These are phyloP conservation scores for Leishmania turanica DNA, from an alignment of 208 protist species.

Conservation along the genomic window DNA sequence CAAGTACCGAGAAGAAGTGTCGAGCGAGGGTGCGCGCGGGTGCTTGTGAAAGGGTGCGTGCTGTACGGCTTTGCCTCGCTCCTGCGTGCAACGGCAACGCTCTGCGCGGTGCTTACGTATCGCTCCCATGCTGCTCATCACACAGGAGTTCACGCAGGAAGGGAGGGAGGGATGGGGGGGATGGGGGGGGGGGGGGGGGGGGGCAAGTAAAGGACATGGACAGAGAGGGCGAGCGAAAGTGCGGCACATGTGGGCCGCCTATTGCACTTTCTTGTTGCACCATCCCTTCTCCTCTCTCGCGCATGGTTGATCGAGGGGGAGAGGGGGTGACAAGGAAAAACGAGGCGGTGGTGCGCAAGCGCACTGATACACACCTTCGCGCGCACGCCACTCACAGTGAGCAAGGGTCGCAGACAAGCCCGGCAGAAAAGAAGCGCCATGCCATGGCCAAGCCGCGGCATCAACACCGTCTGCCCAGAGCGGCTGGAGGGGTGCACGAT, in stretches of 20 bases:
- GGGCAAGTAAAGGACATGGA: neutral
- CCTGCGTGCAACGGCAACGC: neutral
- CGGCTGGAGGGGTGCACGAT: neutral
- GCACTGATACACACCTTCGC: neutral
- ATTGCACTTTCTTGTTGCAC: neutral
- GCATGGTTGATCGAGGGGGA: neutral
- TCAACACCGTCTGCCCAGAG: neutral
- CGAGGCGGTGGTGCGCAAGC: neutral
- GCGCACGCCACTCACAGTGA: neutral
- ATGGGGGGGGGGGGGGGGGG: neutral
- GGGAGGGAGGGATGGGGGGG: too few species aligned
- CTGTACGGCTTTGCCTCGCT: neutral
- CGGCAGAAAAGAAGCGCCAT: neutral
- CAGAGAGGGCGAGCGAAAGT: neutral
- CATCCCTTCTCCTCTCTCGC: neutral
- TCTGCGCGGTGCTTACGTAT: neutral
- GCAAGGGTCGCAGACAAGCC: neutral
- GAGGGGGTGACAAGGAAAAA: neutral
- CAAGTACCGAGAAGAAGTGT: neutral
- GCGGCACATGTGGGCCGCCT: neutral
- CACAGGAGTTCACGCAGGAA: neutral
- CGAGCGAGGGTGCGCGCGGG: neutral
- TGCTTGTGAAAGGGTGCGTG: neutral
- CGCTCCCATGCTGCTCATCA: too few species aligned
- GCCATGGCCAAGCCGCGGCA: neutral